These are phyloP conservation scores for Lasiosphaeris hirsuta DNA, from an alignment of 495 filamentous ascomycete genomes.

Conservation along the genomic window DNA sequence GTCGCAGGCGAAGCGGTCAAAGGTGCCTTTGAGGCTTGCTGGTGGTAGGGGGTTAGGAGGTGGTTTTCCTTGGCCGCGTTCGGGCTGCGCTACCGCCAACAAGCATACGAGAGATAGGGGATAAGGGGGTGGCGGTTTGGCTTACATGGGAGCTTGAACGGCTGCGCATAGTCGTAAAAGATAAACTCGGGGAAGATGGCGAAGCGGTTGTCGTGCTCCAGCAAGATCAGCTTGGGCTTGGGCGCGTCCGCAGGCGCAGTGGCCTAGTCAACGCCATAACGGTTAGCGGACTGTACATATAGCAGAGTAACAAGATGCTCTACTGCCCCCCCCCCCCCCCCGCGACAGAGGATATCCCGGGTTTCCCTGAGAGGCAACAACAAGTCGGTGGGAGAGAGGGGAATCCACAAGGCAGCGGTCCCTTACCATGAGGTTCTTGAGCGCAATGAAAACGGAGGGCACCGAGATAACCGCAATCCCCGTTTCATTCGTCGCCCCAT, in stretches of 20 bases:
- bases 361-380: no score
- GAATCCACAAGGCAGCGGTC: constrained; percentile 14
- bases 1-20: constrained; percentile 67
- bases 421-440: constrained; percentile 62
- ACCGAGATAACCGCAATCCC: constrained; percentile 68
- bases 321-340: no score
- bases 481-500: constrained; percentile 48
- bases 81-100: neutral
- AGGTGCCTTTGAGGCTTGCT: constrained; percentile 57
- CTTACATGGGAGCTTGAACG: constrained; percentile 58
- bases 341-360: no score
- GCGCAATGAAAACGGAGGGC: constrained; percentile 70
- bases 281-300: no score
- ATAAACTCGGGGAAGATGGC: constrained; percentile 66
- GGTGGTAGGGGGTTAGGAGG: neutral
- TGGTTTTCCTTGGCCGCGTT: neutral
- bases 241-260: constrained; percentile 27
- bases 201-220: constrained; percentile 73
- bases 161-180: constrained; percentile 67
- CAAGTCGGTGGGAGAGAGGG: neutral
- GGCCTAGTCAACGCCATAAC: constrained; percentile 17
- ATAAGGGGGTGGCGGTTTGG: constrained; percentile 11
- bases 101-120: neutral
- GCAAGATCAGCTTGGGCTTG: constrained; percentile 55
- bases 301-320: no score